Conservation (phyloP, 202 grass and related monocot species). For the Cymbopogon flexuosus region DNA sequence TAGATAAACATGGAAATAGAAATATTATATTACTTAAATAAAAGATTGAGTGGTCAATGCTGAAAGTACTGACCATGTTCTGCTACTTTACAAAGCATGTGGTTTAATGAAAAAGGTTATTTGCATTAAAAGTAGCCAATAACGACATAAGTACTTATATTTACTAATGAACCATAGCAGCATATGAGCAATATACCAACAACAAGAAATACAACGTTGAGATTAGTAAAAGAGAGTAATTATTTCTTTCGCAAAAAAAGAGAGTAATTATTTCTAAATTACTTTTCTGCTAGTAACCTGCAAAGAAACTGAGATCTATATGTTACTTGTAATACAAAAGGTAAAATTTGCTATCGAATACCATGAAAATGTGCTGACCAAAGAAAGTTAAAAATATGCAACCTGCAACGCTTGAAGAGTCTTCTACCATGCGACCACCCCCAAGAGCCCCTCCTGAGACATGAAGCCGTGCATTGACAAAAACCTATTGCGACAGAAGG, state of each 20-base stretch:
- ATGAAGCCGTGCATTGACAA: conserved; percentile 98
- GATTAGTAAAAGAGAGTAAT: conserved; percentile 7
- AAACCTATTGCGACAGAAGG: conserved; percentile 57
- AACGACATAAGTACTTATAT: not conserved
- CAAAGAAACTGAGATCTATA: conserved; percentile 4
- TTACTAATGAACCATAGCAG: conserved; percentile 5
- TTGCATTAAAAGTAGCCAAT: conserved; percentile 1
- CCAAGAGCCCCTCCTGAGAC: conserved; percentile 99
- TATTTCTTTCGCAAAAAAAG: conserved; percentile 13
- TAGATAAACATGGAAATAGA: not conserved
- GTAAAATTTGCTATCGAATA: not conserved
- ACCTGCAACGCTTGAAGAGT: conserved; percentile 94
- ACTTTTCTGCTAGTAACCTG: conserved; percentile 2
- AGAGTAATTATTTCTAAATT: conserved; percentile 10
- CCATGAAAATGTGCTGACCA: not conserved
- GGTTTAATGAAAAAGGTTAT: conserved; percentile 14
- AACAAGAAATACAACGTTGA: not conserved
- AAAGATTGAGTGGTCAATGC: not conserved
- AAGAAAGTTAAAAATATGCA: conserved; percentile 22
- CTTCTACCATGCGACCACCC: conserved; percentile 97
- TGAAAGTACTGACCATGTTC: conserved; percentile 3
- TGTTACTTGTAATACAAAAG: not conserved
- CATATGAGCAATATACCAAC: conserved; percentile 4
- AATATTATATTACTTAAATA: not conserved
- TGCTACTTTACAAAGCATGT: not conserved